Base-by-base conservation (phyloP, 2,329 filamentous ascomycete genomes). In the Teratosphaeriaceae sp. region DNA sequence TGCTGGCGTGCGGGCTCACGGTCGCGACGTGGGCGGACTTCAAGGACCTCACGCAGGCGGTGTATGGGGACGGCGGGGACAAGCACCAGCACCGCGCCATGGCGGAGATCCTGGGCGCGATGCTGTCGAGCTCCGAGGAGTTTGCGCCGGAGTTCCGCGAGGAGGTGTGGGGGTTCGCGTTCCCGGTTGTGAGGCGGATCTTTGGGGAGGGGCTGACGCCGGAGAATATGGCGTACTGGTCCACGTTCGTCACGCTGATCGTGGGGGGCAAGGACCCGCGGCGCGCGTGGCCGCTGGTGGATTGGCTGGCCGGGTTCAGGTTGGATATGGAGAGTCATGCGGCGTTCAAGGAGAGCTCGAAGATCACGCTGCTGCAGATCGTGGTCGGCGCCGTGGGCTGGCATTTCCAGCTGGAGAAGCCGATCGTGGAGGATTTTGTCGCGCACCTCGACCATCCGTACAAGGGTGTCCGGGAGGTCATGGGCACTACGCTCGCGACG, bases 41-140 rank as follows among this genome's bases (percentile, higher is more conserved):
- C 62, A 84, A 90, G 59, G 82, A 89, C 54, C 73, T 96, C 47
- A 79, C 85, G 4, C 71, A 77, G 45, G 78, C 79, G 2, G 80
- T 94, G 0, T 97, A 88, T 58, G 90, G 83, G 12, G 90, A 98
- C 63, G 92, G 94, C 8, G 92, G 82, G 56, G 92, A 98, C 62
- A 96, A 96, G 66, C 92, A 98, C 63, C 90, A 98, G 62, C 92
- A 98, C 63, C 85, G 92, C 40, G 92, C 92, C 13, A 95, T 92
- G 2, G 80, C 92, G 0, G 92, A 98, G 66, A 96, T 98, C 43
- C 71, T 98, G 38, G 88, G 86, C 12, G 89, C 87, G 3, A 66
- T 98, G 56, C 73, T 98, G 20, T 80, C 82, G 13, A 87, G 86
- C 26, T 87, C 88, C 13, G 78, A 82, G 38, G 89, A 96, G 54